Evolutionary conservation across 345 rosid species (phyloP).

Genomic region (Draba incana): DNA sequence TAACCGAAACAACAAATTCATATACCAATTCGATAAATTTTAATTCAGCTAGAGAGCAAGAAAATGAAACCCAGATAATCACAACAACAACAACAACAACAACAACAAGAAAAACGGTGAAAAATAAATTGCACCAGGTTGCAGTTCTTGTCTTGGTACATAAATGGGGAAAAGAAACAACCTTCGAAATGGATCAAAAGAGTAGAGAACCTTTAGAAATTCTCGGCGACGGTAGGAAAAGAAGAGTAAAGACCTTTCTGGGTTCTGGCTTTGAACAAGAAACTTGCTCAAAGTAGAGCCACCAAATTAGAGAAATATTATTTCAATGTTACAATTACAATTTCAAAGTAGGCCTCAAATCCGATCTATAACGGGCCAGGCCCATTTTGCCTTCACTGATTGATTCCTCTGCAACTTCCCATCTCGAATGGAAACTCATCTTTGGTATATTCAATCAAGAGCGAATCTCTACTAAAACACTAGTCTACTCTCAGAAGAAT

Average conservation of each 20-base stretch:
- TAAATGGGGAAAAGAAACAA: not conserved
- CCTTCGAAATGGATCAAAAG: slow-evolving; percentile 23
- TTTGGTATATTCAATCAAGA: slow-evolving; percentile 73
- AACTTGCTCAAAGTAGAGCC: slow-evolving; percentile 28
- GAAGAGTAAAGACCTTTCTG: slow-evolving; percentile 13
- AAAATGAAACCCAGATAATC: not conserved
- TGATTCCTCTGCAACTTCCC: slow-evolving; percentile 54
- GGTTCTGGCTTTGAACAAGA: slow-evolving; percentile 8
- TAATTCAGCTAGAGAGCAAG: slow-evolving; percentile 26
- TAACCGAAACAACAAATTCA: slow-evolving; percentile 6
- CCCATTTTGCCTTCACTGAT: slow-evolving; percentile 34
- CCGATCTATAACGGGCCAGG: slow-evolving; percentile 24
- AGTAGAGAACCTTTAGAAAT: slow-evolving; percentile 5
- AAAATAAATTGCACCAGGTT: not conserved
- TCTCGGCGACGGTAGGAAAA: slow-evolving; percentile 11
- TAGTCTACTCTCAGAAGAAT: not conserved
- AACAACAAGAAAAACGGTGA: not conserved
- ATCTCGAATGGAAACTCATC: slow-evolving; percentile 64
- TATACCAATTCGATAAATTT: not conserved
- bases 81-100: no score
- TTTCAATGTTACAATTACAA: not conserved
- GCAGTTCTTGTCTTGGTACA: not conserved
- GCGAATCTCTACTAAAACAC: slow-evolving; percentile 52
- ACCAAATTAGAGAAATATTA: not conserved
- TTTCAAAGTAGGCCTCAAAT: not conserved